phyloP scores from a whole-genome alignment of 495 filamentous ascomycete species.

The Chaetomidium leptoderma region DNA sequence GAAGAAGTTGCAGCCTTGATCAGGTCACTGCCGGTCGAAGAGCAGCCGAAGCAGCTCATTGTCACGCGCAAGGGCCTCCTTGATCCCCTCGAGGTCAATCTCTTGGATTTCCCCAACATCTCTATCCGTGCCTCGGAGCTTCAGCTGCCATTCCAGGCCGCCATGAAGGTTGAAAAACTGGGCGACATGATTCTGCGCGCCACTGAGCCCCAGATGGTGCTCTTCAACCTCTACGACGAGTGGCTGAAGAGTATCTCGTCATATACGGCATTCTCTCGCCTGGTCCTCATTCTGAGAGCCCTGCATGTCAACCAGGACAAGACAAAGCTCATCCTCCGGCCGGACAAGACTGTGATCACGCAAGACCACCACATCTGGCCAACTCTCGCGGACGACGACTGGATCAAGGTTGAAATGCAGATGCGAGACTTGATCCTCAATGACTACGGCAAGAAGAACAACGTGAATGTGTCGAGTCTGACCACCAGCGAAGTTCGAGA shows the following conservation, averaged over 20 bases:
- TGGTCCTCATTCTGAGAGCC: conserved; percentile 91
- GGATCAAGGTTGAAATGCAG: conserved; percentile 98
- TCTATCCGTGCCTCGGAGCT: conserved; percentile 97
- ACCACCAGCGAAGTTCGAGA: conserved; percentile 96
- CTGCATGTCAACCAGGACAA: conserved; percentile 98
- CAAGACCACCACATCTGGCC: conserved; percentile 99
- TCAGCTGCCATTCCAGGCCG: conserved; percentile 97
- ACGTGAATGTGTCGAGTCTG: conserved; percentile 94
- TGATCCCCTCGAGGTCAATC: conserved; percentile 94
- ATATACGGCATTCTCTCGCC: conserved; percentile 95
- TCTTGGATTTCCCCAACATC: conserved; percentile 98
- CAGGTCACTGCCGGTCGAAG: conserved; percentile 92
- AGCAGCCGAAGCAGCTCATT: conserved; percentile 98
- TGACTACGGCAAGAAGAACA: conserved; percentile 99
- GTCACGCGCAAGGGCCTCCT: conserved; percentile 96
- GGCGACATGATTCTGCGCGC: conserved; percentile 98
- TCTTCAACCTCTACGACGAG: conserved; percentile 99
- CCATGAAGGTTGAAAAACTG: conserved; percentile 99
- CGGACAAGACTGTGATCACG: conserved; percentile 97
- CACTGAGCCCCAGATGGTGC: conserved; percentile 98
- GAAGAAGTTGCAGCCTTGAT: conserved; percentile 99
- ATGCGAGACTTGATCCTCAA: conserved; percentile 94
- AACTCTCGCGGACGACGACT: conserved; percentile 88
- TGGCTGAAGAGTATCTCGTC: conserved; percentile 98
- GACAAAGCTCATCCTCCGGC: conserved; percentile 94